These are phyloP conservation scores for Metarhizium sp. DNA, from an alignment of 2,329 filamentous ascomycete species.

Conservation along the genomic window DNA sequence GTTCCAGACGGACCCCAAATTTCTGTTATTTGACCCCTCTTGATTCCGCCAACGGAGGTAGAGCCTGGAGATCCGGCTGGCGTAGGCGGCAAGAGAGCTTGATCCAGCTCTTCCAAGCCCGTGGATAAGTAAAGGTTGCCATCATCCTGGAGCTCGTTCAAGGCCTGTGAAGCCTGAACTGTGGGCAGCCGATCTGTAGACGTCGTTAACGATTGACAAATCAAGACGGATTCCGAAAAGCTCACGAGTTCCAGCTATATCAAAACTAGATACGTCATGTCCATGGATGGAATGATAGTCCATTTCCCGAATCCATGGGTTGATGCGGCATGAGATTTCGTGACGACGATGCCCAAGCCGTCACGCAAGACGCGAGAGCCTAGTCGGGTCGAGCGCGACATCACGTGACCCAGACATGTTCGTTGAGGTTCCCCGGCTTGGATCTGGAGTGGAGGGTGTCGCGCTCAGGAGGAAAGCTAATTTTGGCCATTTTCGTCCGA, in stretches of 20 bases:
- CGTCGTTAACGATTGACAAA: neutral
- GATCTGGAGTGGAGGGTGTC: too few relatives aligned
- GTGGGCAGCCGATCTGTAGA: conserved; percentile 63
- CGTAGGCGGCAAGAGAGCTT: conserved; percentile 23
- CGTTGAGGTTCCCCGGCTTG: too few relatives aligned
- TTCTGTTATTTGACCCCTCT: conserved; percentile 72
- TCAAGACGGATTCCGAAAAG: neutral
- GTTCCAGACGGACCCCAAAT: conserved; percentile 79
- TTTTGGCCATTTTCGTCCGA: too few relatives aligned
- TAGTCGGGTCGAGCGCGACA: neutral
- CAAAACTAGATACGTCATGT: conserved; percentile 52
- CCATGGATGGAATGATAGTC: conserved; percentile 52
- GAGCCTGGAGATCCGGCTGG: conserved; percentile 9
- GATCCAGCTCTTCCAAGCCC: conserved; percentile 44
- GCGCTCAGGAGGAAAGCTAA: too few relatives aligned
- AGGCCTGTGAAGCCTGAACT: conserved; percentile 63
- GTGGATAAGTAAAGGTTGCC: conserved; percentile 45
- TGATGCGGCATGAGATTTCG: neutral
- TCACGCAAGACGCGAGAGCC: neutral
- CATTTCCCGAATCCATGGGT: conserved; percentile 30
- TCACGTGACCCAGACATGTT: conserved; percentile 3
- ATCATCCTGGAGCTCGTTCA: conserved; percentile 48
- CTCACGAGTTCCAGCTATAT: conserved; percentile 41
- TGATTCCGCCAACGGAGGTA: conserved; percentile 45
- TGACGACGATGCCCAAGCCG: neutral